phyloP scores from a whole-genome alignment of 2,329 filamentous ascomycete species.

The Botrytis cinerea region DNA sequence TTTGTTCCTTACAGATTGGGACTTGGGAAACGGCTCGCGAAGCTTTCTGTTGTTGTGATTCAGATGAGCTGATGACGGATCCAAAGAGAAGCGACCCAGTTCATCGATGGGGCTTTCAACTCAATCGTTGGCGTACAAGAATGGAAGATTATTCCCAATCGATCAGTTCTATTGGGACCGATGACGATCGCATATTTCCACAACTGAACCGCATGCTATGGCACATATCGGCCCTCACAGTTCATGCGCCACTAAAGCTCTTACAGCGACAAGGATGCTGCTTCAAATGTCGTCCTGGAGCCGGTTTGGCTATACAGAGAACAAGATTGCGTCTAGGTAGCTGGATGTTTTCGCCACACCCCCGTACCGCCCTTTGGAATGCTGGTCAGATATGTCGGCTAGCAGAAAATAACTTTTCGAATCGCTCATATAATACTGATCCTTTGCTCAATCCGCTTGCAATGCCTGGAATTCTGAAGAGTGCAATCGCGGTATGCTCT shows the following conservation, averaged over 20 bases:
- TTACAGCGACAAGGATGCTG: slow-evolving; percentile 19
- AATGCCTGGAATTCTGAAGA: slow-evolving; percentile 9
- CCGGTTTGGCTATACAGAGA: neutral
- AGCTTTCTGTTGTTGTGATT: slow-evolving; percentile 15
- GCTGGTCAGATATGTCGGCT: slow-evolving; percentile 11
- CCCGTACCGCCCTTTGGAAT: slow-evolving; percentile 15
- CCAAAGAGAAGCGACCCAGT: neutral
- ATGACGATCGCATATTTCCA: neutral
- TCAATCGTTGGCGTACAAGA: slow-evolving; percentile 6
- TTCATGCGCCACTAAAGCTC: slow-evolving; percentile 15
- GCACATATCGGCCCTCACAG: slow-evolving; percentile 15
- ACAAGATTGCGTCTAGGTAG: slow-evolving; percentile 7
- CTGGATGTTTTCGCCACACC: slow-evolving; percentile 21
- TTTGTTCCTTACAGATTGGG: slow-evolving; percentile 19
- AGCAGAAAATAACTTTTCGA: neutral
- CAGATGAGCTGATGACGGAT: slow-evolving; percentile 19
- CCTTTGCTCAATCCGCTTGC: slow-evolving; percentile 13
- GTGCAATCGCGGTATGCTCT: slow-evolving; percentile 15
- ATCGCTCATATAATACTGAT: neutral
- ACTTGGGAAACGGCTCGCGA: slow-evolving; percentile 21
- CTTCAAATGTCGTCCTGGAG: slow-evolving; percentile 18
- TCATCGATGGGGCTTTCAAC: neutral
- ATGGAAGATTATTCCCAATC: neutral
- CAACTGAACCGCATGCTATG: slow-evolving; percentile 12
- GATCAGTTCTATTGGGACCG: neutral